phyloP scores from a whole-genome alignment of 176 grass and related monocot species.

The Thinopyrum elongatum region DNA sequence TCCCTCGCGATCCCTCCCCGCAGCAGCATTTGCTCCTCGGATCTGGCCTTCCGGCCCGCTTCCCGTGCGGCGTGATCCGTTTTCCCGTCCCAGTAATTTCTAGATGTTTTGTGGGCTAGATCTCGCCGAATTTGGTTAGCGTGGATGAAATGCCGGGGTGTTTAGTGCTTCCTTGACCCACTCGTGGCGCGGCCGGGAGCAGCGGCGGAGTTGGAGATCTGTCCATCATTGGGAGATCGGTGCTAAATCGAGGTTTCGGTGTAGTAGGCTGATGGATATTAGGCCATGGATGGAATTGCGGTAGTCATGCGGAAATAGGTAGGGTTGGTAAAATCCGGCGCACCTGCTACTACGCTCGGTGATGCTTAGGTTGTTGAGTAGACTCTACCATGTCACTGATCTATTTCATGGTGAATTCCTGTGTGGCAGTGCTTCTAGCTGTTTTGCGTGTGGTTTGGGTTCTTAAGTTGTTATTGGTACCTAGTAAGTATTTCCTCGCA shows the following conservation, averaged over 20 bases:
- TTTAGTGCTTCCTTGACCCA: neutral
- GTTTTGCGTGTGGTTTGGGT: neutral
- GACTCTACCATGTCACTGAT: neutral
- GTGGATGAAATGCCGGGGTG: neutral
- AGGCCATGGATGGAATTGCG: neutral
- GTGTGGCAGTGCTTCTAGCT: neutral
- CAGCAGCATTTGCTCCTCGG: slow-evolving; percentile 17
- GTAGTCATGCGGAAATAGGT: neutral
- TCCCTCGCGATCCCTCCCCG: slow-evolving; percentile 7
- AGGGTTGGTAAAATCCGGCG: neutral
- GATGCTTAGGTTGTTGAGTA: neutral
- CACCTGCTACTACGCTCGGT: neutral
- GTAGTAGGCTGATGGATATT: neutral
- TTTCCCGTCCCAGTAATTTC: neutral
- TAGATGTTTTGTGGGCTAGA: neutral
- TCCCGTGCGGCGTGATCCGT: neutral
- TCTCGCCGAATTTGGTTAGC: neutral
- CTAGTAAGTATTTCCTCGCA: neutral
- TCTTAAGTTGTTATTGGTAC: neutral
- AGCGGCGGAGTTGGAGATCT: slow-evolving; percentile 17
- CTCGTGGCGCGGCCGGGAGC: neutral
- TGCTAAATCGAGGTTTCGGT: neutral
- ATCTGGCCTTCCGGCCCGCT: neutral
- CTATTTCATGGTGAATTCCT: neutral
- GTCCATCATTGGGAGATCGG: neutral